These are phyloP conservation scores for Aspergillus sparsus DNA, from an alignment of 495 filamentous ascomycete species.

Conservation along the genomic window DNA sequence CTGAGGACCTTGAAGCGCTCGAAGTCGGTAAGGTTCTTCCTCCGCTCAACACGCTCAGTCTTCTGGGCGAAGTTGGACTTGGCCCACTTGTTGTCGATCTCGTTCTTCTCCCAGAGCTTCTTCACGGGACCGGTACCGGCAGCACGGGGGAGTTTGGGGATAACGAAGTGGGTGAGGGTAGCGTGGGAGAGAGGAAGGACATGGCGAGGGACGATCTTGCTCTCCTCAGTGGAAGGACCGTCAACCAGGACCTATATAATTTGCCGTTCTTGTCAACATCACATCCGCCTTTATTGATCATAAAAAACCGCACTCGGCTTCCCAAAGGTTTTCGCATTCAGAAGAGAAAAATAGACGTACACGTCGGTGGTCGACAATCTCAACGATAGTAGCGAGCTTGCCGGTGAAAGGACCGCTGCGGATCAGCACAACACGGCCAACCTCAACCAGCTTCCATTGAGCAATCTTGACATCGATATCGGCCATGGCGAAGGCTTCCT, in stretches of 20 bases:
- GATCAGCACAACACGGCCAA: conserved; percentile 92
- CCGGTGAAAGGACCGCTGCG: conserved; percentile 73
- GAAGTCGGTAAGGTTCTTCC: conserved; percentile 92
- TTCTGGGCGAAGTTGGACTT: conserved; percentile 89
- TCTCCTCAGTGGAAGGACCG: conserved; percentile 77
- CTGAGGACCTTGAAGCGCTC: conserved; percentile 99
- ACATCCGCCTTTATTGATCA: conserved; percentile 13
- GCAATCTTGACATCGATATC: conserved; percentile 73
- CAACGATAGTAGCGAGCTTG: conserved; percentile 89
- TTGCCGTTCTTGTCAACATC: conserved; percentile 40
- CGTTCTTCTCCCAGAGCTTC: conserved; percentile 80
- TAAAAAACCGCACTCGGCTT: conserved; percentile 3
- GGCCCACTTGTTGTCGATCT: conserved; percentile 88
- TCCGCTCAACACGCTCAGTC: conserved; percentile 75
- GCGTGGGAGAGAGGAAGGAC: conserved; percentile 73
- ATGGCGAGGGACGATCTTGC: conserved; percentile 79
- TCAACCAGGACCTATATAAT: conserved; percentile 82
- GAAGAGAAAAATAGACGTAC: conserved; percentile 66
- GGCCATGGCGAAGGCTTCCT: conserved; percentile 56
- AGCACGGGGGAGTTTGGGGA: conserved; percentile 83
- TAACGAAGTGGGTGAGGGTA: conserved; percentile 86
- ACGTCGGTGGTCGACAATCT: conserved; percentile 99
- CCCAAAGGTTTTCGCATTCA: conserved; percentile 14
- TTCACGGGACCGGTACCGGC: conserved; percentile 79
- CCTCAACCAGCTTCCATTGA: conserved; percentile 89